Conservation (phyloP, 176 grass and related monocot species). For the Rhipidocladum racemiflorum region DNA sequence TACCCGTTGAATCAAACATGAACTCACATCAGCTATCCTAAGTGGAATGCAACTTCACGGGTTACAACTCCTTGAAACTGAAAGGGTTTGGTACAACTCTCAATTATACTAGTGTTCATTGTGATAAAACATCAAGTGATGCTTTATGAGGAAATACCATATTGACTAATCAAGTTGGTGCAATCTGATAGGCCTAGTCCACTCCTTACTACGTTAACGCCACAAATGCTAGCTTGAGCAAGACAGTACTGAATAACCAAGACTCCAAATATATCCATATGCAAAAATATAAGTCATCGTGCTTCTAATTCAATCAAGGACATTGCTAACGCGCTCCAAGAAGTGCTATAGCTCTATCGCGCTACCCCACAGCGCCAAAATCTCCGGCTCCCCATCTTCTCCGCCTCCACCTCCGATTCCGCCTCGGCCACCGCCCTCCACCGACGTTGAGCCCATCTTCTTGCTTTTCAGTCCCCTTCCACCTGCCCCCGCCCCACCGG, state of each 20-base stretch:
- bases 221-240: neutral
- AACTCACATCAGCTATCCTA: neutral
- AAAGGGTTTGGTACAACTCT: neutral
- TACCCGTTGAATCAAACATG: neutral
- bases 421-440: no score
- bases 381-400: no score
- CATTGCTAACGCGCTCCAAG: no score
- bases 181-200: neutral
- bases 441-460: no score
- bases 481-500: no score
- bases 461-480: no score
- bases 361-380: no score
- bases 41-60: neutral
- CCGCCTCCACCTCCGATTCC: no score
- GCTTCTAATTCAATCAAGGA: neutral
- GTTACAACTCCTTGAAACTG: neutral
- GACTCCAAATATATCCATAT: neutral
- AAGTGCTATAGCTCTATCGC: no score
- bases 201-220: neutral
- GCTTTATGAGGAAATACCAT: neutral
- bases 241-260: neutral
- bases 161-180: neutral
- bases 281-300: neutral
- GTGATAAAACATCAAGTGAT: neutral
- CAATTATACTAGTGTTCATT: neutral